Evolutionary conservation across 1,139 yeast genomes (phyloP).

Genomic region (Magnusiomyces sp.): DNA sequence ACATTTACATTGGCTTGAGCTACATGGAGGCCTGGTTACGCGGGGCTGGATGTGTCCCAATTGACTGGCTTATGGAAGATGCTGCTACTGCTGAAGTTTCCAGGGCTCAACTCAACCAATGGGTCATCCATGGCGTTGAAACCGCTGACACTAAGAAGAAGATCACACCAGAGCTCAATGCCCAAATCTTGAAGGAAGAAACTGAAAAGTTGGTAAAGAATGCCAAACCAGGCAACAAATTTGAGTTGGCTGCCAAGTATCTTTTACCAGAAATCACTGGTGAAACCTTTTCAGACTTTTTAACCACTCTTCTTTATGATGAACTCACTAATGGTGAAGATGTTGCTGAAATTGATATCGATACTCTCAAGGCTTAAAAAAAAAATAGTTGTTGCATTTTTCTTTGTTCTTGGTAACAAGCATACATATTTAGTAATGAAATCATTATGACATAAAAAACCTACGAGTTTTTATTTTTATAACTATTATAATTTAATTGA

Average conservation of each 20-base stretch:
- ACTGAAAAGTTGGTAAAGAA: constrained; percentile 43
- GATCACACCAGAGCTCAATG: constrained; percentile 49
- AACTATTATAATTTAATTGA: too few relatives aligned
- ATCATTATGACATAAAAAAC: too few relatives aligned
- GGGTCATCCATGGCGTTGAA: constrained; percentile 63
- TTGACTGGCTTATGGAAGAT: constrained; percentile 74
- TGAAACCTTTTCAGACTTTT: constrained; percentile 57
- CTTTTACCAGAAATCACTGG: constrained; percentile 61
- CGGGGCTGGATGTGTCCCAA: constrained; percentile 71
- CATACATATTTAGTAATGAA: too few relatives aligned
- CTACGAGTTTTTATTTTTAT: too few relatives aligned
- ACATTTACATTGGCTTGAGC: constrained; percentile 59
- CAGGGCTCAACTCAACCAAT: constrained; percentile 69
- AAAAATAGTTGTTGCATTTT: not conserved
- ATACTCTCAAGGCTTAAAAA: not conserved
- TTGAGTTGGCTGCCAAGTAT: constrained; percentile 42
- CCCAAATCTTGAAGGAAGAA: constrained; percentile 52
- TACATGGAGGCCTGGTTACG: constrained; percentile 79
- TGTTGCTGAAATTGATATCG: constrained; percentile 1
- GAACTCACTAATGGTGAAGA: constrained; percentile 9
- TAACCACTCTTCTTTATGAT: constrained; percentile 52
- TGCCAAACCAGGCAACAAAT: constrained; percentile 45
- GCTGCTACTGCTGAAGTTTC: constrained; percentile 83
- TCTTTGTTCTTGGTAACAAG: not conserved
- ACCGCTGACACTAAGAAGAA: constrained; percentile 46